Evolutionary conservation across 1,284 basidiomycete species (phyloP), one percentile per base, ranked within the genome.

Genomic region (Ustilago vetiveriae): DNA sequence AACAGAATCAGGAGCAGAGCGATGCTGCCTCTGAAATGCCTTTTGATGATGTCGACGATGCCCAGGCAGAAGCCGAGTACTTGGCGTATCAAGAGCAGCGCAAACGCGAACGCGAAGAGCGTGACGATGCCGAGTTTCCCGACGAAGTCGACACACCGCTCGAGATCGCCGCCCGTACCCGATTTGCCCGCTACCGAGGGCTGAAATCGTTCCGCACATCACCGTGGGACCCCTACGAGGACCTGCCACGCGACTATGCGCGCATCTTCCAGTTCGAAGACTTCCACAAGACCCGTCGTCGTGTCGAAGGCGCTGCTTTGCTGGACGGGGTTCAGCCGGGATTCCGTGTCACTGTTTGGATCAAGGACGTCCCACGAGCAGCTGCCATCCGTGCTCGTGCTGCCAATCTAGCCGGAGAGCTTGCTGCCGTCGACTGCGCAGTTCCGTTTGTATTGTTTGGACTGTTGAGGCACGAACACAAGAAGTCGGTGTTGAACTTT

Each of bases 71-170:
- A 63, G 83, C 88, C 30, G 85, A 85, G 64, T 74, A 85, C 33
- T 74, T 64, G 5, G 80, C 70, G 2, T 92, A 92, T 76, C 86
- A 90, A 66, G 91, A 92, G 76, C 85, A 92, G 14, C 90, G 92
- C 72, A 85, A 85, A 37, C 91, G 90, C 52, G 92, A 95, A 80
- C 92, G 95, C 81, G 88, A 89, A 59, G 84, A 84, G 65, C 79
- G 58, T 7, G 89, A 91, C 44, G 92, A 97, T 73, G 84, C 88
- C 22, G 85, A 88, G 19, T 98, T 98, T 84, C 96, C 95, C 0
- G 95, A 99, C 79, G 95, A 99, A 82, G 87, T 97, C n/a, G 95
- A 98, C 75, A 98, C 96, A 0, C 96, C 95, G 0, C 87, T 90
- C 63, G 90, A 96, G 65, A 85, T 91, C n/a, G 83, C 91, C 0